Evolutionary conservation across 2,329 filamentous ascomycete genomes (phyloP).

Genomic region (Arthrinium puccinioides): DNA sequence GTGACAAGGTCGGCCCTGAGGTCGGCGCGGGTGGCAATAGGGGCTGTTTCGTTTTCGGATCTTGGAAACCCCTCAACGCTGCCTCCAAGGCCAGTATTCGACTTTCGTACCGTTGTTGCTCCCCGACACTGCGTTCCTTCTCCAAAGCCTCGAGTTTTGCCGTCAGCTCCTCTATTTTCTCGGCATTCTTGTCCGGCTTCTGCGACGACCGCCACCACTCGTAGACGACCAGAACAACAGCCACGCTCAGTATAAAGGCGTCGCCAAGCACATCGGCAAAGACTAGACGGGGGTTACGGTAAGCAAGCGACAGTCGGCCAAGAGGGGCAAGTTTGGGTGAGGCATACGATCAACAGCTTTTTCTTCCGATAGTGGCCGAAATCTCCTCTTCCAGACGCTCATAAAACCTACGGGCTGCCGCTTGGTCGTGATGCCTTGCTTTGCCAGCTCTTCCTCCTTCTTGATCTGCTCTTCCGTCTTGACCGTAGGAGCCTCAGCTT

Average conservation of each 20-base stretch:
- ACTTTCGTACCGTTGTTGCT: conserved; percentile 34
- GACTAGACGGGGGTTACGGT: too few relatives aligned
- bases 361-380: conserved; percentile 53
- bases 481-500: conserved; percentile 55
- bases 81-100: conserved; percentile 47
- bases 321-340: too few relatives aligned
- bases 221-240: conserved; percentile 49
- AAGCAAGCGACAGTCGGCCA: too few relatives aligned
- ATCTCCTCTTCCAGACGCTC: conserved; percentile 56
- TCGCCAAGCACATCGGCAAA: conserved; percentile 62
- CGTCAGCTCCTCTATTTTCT: conserved; percentile 44
- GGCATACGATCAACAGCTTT: conserved; percentile 61
- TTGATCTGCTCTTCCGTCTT: conserved; percentile 56
- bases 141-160: conserved; percentile 41
- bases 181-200: conserved; percentile 52
- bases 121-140: conserved; percentile 42
- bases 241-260: conserved; percentile 54
- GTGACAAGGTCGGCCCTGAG: conserved; percentile 17
- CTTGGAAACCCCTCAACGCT: conserved; percentile 41
- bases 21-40: conserved; percentile 32
- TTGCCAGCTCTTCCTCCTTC: conserved; percentile 44
- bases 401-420: conserved; percentile 25
- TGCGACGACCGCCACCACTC: conserved; percentile 52
- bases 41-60: conserved; percentile 50
- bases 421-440: conserved; percentile 29